Evolutionary conservation across 2,329 filamentous ascomycete species (phyloP), one percentile per base, ranked within the genome.

Genomic region (Apiospora malaysiana): DNA sequence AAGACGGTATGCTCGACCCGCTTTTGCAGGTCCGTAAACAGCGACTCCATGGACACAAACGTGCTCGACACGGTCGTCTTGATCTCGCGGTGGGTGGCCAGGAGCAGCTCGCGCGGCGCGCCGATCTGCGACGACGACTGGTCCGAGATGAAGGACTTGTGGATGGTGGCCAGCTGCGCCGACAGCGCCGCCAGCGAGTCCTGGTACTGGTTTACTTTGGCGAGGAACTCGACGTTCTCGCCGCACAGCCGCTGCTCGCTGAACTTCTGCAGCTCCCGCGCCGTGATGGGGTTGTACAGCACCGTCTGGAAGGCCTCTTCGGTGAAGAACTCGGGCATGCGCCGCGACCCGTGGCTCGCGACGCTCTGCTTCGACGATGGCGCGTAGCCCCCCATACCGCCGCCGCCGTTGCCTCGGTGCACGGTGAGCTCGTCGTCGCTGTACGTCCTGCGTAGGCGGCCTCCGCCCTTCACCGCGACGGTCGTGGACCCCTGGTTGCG

Each of bases 141-240:
- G 25, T 32, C 46, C 69, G 73, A 71, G 73, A 80, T 71, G 66
- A 78, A 81, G 0, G 77, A 76, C 16, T 75, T 75, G 23, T 81
- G 75, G 8, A 78, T 78, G n/a, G 73, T 69, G 74, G 81, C 78
- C 80, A 86, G 72, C 73, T 82, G 27, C n/a, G 67, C 74, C 76
- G 80, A 79, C 18, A 85, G 73, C 63, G 82, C 79, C 45, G 82
- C 81, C 23, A 87, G 74, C 0, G 82, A 78, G 8, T 78, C 78
- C 68, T 81, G 79, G 73, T 86, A 87, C 66, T 82, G 80, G 59
- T 86, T 82, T 4, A 86, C 85, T 80, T 85, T 85, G 32, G 83
- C 77, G 25, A 87, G 75, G 72, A 87, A 86, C 68, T 84, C 83
- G 75, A 85, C 78, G 71, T 84, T 83, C 70, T 85, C 83, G 4